These are phyloP conservation scores for Saturnispora kantuleensis DNA, from an alignment of 805 yeast genomes.

Conservation along the genomic window DNA sequence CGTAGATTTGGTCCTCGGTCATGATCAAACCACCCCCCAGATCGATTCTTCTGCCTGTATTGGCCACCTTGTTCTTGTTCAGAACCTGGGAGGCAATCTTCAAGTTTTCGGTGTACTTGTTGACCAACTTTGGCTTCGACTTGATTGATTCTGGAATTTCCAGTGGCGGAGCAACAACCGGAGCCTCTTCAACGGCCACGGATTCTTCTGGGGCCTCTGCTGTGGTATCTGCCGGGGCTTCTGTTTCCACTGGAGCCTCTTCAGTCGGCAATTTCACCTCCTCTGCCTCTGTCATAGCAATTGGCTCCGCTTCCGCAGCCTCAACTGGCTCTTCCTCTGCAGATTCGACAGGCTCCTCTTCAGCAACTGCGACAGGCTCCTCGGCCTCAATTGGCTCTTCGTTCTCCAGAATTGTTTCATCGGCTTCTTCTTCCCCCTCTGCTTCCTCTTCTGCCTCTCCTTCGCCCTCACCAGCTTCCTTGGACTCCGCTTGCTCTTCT, in stretches of 20 bases:
- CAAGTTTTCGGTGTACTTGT: conserved; percentile 40
- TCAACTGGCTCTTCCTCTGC: conserved; percentile 5
- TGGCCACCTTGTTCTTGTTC: conserved; percentile 33
- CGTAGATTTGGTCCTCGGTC: conserved; percentile 47
- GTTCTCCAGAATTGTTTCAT: conserved; percentile 13
- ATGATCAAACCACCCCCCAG: conserved; percentile 45
- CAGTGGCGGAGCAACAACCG: conserved; percentile 7
- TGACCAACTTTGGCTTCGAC: conserved; percentile 35
- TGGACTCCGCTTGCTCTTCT: conserved; percentile 5
- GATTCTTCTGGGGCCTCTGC: conserved; percentile 3
- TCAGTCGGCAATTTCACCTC: conserved; percentile 8
- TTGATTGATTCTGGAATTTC: conserved; percentile 30
- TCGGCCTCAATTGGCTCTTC: conserved; percentile 7
- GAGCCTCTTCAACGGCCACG: conserved; percentile 6
- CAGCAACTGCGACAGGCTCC: conserved; percentile 4
- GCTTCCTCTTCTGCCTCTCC: not conserved
- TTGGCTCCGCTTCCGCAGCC: conserved; percentile 2
- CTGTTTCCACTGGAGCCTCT: conserved; percentile 2
- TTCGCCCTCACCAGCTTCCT: conserved; percentile 2
- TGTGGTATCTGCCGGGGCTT: not conserved
- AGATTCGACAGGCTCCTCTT: conserved; percentile 11
- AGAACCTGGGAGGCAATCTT: conserved; percentile 37
- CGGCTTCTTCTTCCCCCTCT: not conserved
- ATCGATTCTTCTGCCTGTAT: conserved; percentile 39
- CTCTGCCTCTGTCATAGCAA: not conserved